phyloP scores from a whole-genome alignment of 2,329 filamentous ascomycete species.

The Colletotrichum cordylinicola region DNA sequence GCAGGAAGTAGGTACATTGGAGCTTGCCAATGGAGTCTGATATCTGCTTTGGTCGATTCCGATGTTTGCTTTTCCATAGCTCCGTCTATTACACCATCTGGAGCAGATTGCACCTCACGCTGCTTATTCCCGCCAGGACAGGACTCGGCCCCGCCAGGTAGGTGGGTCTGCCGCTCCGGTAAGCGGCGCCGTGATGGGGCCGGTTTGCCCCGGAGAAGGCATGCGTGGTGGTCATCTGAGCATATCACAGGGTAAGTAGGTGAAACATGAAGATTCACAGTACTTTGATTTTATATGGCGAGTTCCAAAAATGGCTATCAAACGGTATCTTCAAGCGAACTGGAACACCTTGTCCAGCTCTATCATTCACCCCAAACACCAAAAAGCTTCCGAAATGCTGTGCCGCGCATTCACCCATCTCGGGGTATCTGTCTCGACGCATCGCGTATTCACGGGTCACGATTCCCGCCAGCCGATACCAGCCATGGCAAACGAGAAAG shows the following conservation, averaged over 20 bases:
- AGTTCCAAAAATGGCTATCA: not conserved
- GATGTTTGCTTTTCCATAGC: not conserved
- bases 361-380: not conserved
- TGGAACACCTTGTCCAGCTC: not conserved
- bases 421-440: not conserved
- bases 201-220: not conserved
- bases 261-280: not conserved
- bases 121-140: not conserved
- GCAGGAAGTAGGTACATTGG: not conserved
- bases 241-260: not conserved
- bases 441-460: not conserved
- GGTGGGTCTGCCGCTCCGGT: not conserved
- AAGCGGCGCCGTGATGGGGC: conserved; percentile 4
- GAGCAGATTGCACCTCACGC: not conserved
- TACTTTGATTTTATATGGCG: not conserved
- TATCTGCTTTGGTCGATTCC: too few species aligned
- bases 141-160: not conserved
- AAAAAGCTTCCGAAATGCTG: not conserved
- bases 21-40: not conserved
- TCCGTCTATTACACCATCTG: not conserved
- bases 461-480: not conserved
- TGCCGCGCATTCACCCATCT: not conserved
- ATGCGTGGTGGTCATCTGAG: not conserved
- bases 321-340: not conserved
- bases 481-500: not conserved